phyloP scores from a whole-genome alignment of 805 yeast species.

The Kluyveromyces nonfermentans region DNA sequence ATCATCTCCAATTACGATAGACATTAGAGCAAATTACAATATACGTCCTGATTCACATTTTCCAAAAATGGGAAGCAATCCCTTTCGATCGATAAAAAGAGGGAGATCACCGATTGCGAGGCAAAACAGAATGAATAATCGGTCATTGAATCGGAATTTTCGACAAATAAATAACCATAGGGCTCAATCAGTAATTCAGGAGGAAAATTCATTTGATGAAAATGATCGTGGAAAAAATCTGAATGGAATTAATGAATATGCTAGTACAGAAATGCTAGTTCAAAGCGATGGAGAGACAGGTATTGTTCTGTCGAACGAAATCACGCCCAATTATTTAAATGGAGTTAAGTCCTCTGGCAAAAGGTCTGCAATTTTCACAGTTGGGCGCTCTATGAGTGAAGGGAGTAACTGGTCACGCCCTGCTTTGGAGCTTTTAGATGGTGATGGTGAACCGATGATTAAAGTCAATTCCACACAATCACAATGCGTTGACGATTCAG shows the following conservation, averaged over 20 bases:
- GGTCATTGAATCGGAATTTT: conserved; percentile 17
- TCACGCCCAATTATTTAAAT: conserved; percentile 1
- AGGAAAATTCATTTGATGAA: conserved; percentile 22
- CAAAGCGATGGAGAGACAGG: background rate
- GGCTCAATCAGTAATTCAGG: conserved; percentile 24
- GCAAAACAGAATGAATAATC: conserved; percentile 5
- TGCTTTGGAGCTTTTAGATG: conserved; percentile 7
- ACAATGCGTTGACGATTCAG: conserved; percentile 12
- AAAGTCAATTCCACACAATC: background rate
- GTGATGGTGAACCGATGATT: conserved; percentile 10
- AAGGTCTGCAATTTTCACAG: conserved; percentile 4
- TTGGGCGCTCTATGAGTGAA: conserved; percentile 11
- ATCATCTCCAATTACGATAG: conserved; percentile 17
- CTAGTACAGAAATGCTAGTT: background rate
- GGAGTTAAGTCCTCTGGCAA: background rate
- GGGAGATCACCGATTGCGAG: conserved; percentile 22
- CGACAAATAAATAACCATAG: conserved; percentile 12
- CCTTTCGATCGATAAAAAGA: conserved; percentile 14
- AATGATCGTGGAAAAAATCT: conserved; percentile 8
- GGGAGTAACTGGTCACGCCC: conserved; percentile 17
- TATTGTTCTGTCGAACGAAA: conserved; percentile 4
- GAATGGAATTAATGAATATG: background rate
- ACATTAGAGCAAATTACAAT: conserved; percentile 9
- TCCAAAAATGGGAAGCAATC: conserved; percentile 7
- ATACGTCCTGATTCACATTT: conserved; percentile 1